Conservation (phyloP, 2,329 filamentous ascomycete species). For the Didymella pinodella region DNA sequence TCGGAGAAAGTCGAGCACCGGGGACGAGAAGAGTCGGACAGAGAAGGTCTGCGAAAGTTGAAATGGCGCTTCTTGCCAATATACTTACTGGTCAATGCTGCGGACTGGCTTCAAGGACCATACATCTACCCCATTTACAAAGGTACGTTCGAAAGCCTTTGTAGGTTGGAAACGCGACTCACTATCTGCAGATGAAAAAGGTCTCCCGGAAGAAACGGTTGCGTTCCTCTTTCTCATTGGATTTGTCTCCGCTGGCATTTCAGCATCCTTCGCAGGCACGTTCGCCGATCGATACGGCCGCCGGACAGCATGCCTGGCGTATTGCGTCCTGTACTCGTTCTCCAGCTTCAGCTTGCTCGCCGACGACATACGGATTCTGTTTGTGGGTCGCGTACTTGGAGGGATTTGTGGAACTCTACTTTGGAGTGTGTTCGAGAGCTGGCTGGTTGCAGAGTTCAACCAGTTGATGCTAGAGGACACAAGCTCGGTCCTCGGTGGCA, state of each 20-base stretch:
- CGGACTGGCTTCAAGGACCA: constrained; percentile 60
- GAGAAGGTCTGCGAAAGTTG: constrained; percentile 46
- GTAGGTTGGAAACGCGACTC: constrained; percentile 1
- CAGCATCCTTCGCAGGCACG: constrained; percentile 59
- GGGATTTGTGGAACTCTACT: constrained; percentile 65
- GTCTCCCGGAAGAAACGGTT: constrained; percentile 56
- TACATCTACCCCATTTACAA: constrained; percentile 63
- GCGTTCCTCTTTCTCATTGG: constrained; percentile 51
- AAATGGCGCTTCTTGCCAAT: constrained; percentile 56
- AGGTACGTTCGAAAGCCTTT: constrained; percentile 30
- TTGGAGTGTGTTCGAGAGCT: constrained; percentile 68
- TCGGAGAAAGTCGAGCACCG: constrained; percentile 37
- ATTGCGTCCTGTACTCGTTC: constrained; percentile 62
- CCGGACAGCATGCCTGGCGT: constrained; percentile 61
- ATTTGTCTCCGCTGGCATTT: constrained; percentile 60
- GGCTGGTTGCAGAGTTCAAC: constrained; percentile 68
- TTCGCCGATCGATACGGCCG: constrained; percentile 62
- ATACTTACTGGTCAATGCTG: constrained; percentile 55
- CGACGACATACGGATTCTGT: constrained; percentile 57
- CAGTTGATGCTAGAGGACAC: constrained; percentile 55
- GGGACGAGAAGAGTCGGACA: constrained; percentile 35
- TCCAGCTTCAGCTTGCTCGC: constrained; percentile 63
- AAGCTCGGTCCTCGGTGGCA: constrained; percentile 55
- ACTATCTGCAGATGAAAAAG: constrained; percentile 52
- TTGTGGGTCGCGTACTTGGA: constrained; percentile 62